Percentiles rank a stretch among this genome's conserved stretches.
phyloP scores from a whole-genome alignment of 805 yeast species.

The Candida rishiriensis region DNA sequence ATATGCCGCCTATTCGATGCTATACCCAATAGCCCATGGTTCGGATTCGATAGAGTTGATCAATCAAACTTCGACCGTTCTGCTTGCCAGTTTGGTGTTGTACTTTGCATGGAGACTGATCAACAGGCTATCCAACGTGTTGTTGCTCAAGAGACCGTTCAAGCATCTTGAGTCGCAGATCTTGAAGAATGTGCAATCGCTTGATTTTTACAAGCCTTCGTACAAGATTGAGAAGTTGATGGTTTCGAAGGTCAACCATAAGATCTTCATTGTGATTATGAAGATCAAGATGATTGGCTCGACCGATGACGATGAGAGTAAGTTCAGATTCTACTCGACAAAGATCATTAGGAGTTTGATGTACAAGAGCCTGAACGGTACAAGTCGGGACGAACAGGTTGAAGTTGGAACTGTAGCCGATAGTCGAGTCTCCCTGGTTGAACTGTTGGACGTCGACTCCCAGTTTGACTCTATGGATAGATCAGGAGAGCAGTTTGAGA shows the following conservation, averaged over 20 bases:
- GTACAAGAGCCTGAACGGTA: slow-evolving; percentile 3
- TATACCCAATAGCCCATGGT: slow-evolving; percentile 23
- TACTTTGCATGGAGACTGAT: slow-evolving; percentile 36
- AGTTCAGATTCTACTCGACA: slow-evolving; percentile 45
- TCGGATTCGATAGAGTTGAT: slow-evolving; percentile 17
- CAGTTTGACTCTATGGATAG: slow-evolving; percentile 26
- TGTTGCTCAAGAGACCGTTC: slow-evolving; percentile 51
- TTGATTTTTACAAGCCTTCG: slow-evolving; percentile 49
- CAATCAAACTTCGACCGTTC: slow-evolving; percentile 23
- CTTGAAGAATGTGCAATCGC: slow-evolving; percentile 37
- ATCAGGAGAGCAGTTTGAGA: slow-evolving; percentile 33
- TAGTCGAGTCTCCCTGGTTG: slow-evolving; percentile 15
- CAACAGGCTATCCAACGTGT: slow-evolving; percentile 45
- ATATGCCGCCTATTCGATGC: slow-evolving; percentile 27
- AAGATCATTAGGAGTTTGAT: slow-evolving; percentile 37
- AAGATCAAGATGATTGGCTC: slow-evolving; percentile 62
- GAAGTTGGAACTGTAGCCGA: slow-evolving; percentile 6
- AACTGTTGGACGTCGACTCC: slow-evolving; percentile 22
- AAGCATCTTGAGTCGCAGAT: slow-evolving; percentile 35
- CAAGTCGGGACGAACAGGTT: slow-evolving; percentile 6
- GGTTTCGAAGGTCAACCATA: slow-evolving; percentile 60
- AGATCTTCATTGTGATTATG: slow-evolving; percentile 52
- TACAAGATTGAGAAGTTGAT: slow-evolving; percentile 47
- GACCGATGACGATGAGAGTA: slow-evolving; percentile 63
- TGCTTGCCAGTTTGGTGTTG: slow-evolving; percentile 21